Base-by-base conservation (phyloP, 768 basidiomycete species). In the Leccinellum luteum region DNA sequence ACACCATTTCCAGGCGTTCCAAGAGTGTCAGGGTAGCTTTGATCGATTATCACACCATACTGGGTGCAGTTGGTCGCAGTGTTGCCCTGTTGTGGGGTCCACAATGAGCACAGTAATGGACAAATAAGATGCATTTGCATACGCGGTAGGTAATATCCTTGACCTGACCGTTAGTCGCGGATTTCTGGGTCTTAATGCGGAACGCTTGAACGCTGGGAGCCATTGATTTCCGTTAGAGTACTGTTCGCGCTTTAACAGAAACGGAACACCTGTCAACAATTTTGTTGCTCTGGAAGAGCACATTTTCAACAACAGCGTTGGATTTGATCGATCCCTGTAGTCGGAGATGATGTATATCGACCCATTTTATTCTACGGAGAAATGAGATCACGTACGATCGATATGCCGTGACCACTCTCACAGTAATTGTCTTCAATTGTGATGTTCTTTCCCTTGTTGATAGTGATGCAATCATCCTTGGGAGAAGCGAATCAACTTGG, bases 391-490 rank as follows among this genome's bases (percentile, higher is more conserved):
- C 57, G 43, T 51, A 74, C 76, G 27, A 88, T 76, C 4, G 84
- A 85, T 59, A 86, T 81, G 28, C 87, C 86, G 50, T 90, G 87
- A 3, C 87, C 86, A 27, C 77, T 76, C 3, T 72, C 69, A 70
- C 87, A 88, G 23, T 67, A 67, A 66, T 86, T 85, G 25, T 79
- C 66, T 54, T 72, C 71, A 72, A 87, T 76, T 25, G 72, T 38
- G 47, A 83, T 80, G 59, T 79, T 80, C 6, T 71, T 57, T 15
- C 78, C 78, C 21, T 53, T 56, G 62, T 77, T 78, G 62, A 81
- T 75, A 19, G 87, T 84, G 25, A 89, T 71, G 65, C 85, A 88
- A 62, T 89, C 86, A 57, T 89, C 85, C 78, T 71, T 31, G n/a
- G n/a, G 35, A 54, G 23, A n/a, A 32, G n/a, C 13, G 15, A 50